Conservation (phyloP, 495 filamentous ascomycete species). For the Penicillium egyptiacum region DNA sequence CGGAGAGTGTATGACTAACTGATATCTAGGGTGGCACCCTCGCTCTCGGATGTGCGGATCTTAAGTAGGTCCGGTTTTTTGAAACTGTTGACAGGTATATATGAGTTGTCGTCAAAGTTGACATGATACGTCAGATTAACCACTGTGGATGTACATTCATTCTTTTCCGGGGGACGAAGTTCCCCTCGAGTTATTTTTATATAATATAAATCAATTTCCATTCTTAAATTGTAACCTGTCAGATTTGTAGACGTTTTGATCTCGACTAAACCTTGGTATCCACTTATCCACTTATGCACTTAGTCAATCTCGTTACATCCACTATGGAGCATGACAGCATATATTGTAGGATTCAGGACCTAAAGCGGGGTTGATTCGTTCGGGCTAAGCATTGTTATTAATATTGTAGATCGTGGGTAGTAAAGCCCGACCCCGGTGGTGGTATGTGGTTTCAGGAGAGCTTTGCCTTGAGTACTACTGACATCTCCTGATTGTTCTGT, state of each 20-base stretch:
- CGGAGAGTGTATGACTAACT: neutral
- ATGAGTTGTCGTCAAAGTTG: neutral
- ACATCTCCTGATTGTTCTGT: too few species aligned
- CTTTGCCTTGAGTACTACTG: too few species aligned
- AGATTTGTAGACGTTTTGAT: neutral
- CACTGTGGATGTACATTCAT: slow-evolving; percentile 2
- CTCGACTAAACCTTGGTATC: neutral
- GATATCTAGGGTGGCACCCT: slow-evolving; percentile 5
- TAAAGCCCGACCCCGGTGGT: too few species aligned
- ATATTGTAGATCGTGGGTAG: too few species aligned
- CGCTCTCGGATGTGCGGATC: slow-evolving; percentile 8
- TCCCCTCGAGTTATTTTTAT: neutral
- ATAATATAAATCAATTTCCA: neutral
- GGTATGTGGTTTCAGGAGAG: too few species aligned
- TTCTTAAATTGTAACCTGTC: neutral
- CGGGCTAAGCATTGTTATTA: too few species aligned
- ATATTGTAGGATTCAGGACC: too few species aligned
- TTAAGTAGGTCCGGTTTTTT: neutral
- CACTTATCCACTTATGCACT: neutral
- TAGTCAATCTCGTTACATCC: neutral
- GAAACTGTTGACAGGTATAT: neutral
- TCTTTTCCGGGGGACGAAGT: neutral
- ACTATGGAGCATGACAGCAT: neutral
- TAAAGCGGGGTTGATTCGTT: too few species aligned
- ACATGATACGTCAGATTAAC: neutral